Evolutionary conservation across 2,329 filamentous ascomycete species (phyloP).

Genomic region (Cercospora sp.): DNA sequence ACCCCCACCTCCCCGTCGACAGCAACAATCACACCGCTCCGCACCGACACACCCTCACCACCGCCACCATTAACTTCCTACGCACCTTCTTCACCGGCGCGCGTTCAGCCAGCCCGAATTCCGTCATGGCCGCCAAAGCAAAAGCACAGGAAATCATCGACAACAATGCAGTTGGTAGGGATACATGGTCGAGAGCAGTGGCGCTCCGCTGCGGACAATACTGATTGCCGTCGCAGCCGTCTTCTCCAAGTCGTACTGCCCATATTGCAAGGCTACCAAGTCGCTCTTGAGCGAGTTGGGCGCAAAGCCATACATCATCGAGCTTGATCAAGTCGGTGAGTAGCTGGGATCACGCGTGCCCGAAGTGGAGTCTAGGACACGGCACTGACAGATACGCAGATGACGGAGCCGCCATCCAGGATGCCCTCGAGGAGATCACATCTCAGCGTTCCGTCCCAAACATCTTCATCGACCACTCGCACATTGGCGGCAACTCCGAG

Average conservation of each 20-base stretch:
- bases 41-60: not conserved
- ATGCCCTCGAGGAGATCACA: slow-evolving; percentile 76
- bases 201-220: not conserved
- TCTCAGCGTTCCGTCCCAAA: slow-evolving; percentile 90
- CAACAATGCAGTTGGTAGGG: slow-evolving; percentile 75
- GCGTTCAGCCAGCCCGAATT: slow-evolving; percentile 55
- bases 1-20: not conserved
- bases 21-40: not conserved
- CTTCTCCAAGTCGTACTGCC: slow-evolving; percentile 97
- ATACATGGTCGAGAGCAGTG: not conserved
- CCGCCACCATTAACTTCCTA: slow-evolving; percentile 62
- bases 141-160: slow-evolving; percentile 87
- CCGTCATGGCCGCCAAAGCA: slow-evolving; percentile 78
- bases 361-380: not conserved
- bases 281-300: slow-evolving; percentile 66
- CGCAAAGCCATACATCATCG: slow-evolving; percentile 72
- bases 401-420: slow-evolving; percentile 80
- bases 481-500: slow-evolving; percentile 96
- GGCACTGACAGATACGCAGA: slow-evolving; percentile 51
- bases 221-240: slow-evolving; percentile 61
- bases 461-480: slow-evolving; percentile 86
- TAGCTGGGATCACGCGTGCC: slow-evolving; percentile 31
- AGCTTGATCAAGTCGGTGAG: slow-evolving; percentile 83
- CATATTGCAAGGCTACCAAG: slow-evolving; percentile 85
- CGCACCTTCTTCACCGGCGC: slow-evolving; percentile 68